Percentiles rank a stretch among this genome's conserved stretches.
Conservation (phyloP, 1,284 basidiomycete genomes). For the Trichosporon ovoides region DNA sequence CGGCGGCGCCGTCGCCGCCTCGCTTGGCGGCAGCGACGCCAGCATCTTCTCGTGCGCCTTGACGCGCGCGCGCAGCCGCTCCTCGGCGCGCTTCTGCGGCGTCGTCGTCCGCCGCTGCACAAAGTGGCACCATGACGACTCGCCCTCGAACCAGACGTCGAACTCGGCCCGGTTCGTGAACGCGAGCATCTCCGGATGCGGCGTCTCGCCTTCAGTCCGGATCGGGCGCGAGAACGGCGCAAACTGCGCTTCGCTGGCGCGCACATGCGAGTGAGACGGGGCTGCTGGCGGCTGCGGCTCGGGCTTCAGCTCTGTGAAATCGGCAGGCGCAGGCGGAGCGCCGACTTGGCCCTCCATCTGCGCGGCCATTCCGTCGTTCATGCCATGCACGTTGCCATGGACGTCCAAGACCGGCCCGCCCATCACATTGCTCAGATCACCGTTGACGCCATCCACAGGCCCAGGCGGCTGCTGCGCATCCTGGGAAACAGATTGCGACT, state of each 20-base stretch:
- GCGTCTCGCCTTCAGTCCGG: constrained; percentile 29
- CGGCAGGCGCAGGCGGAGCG: not conserved
- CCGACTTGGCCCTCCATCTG: constrained; percentile 6
- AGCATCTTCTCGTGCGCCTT: constrained; percentile 35
- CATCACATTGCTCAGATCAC: not conserved
- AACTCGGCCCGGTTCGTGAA: constrained; percentile 34
- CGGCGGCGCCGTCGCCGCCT: constrained; percentile 31
- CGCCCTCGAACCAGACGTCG: constrained; percentile 39
- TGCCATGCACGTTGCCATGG: constrained; percentile 10
- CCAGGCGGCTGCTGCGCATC: constrained; percentile 2
- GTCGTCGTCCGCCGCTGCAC: constrained; percentile 46
- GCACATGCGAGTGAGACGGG: not conserved
- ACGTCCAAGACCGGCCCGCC: not conserved
- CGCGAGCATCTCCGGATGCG: constrained; percentile 29
- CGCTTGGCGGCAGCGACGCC: constrained; percentile 33
- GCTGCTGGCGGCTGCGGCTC: not conserved
- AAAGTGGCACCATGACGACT: constrained; percentile 45
- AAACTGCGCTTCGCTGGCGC: constrained; percentile 15
- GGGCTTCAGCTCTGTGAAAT: constrained; percentile 10
- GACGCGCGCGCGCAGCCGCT: constrained; percentile 40
- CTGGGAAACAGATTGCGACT: not conserved
- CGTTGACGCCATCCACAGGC: constrained; percentile 3
- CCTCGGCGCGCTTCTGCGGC: constrained; percentile 42
- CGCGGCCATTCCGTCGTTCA: not conserved
- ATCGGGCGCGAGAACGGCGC: constrained; percentile 34